These are phyloP conservation scores for Sporothrix variecibatus DNA, from an alignment of 2,329 filamentous ascomycete genomes.

Conservation along the genomic window DNA sequence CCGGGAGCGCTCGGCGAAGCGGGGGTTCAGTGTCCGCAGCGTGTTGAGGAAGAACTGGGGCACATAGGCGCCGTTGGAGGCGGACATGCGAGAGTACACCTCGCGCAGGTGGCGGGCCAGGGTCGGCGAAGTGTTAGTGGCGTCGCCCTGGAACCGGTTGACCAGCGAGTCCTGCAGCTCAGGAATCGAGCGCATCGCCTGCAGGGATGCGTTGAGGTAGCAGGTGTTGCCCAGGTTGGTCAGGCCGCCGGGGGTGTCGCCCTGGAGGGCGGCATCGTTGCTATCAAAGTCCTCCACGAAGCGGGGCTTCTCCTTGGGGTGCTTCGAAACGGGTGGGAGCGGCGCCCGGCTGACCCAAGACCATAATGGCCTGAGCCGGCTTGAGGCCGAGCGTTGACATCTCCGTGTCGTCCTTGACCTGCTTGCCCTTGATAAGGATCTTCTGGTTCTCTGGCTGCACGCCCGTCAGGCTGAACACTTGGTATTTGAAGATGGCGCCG, in stretches of 20 bases:
- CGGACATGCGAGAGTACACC: constrained; percentile 84
- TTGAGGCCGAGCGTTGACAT: constrained; percentile 84
- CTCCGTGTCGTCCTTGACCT: constrained; percentile 92
- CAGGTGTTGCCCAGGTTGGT: constrained; percentile 96
- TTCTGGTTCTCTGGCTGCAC: constrained; percentile 97
- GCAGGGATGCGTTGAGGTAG: constrained; percentile 97
- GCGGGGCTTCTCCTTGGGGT: constrained; percentile 79
- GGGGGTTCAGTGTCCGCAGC: constrained; percentile 77
- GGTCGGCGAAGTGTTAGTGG: constrained; percentile 47
- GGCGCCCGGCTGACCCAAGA: constrained; percentile 87
- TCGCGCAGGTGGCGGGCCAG: constrained; percentile 76
- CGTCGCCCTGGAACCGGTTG: constrained; percentile 52
- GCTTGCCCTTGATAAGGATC: constrained; percentile 88
- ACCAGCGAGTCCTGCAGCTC: constrained; percentile 81
- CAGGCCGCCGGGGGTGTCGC: constrained; percentile 82
- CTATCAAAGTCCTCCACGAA: constrained; percentile 98
- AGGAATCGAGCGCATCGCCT: constrained; percentile 83
- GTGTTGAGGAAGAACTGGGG: constrained; percentile 81
- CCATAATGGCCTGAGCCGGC: constrained; percentile 84
- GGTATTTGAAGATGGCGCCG: constrained; percentile 93
- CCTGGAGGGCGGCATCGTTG: constrained; percentile 80
- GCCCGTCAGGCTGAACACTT: constrained; percentile 91
- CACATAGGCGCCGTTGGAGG: constrained; percentile 84
- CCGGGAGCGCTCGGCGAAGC: constrained; percentile 88
- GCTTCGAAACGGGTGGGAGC: constrained; percentile 63